Base-by-base conservation (phyloP, 805 yeast species). In the Wickerhamiella hasegawae region DNA sequence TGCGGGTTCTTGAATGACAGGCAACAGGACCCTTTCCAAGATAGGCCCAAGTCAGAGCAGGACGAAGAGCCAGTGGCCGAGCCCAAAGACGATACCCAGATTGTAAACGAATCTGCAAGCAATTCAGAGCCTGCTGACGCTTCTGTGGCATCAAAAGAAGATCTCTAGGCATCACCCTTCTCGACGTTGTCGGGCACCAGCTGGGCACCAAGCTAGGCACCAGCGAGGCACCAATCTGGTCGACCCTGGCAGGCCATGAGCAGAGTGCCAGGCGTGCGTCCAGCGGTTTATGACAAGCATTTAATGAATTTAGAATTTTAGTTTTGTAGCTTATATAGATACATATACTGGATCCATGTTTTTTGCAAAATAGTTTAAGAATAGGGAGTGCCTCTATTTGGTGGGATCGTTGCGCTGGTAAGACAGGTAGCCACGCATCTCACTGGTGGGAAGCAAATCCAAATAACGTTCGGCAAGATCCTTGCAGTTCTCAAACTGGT, bases 321-420 rank as follows among this genome's bases (percentile, higher is more conserved):
- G n/a, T n/a, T n/a, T n/a, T n/a, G n/a, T n/a, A n/a, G n/a, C n/a
- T n/a, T n/a, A n/a, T n/a, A n/a, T n/a, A n/a, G n/a, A n/a, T n/a
- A n/a, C n/a, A n/a, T n/a, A n/a, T n/a, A n/a, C n/a, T n/a, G n/a
- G n/a, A n/a, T n/a, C n/a, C n/a, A n/a, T n/a, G n/a, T n/a, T n/a
- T n/a, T n/a, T n/a, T n/a, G n/a, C n/a, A n/a, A n/a, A n/a, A n/a
- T n/a, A n/a, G n/a, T n/a, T n/a, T n/a, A n/a, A n/a, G n/a, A n/a
- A n/a, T n/a, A n/a, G n/a, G n/a, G n/a, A n/a, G n/a, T n/a, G n/a
- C n/a, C n/a, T n/a, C n/a, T 61, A 77, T 61, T 79, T 77, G 25
- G 80, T 64, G 31, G 87, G 90, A 53, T 80, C 93, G 59, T 80
- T 80, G 68, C 81, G 76, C 62, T 81, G 92, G 62, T 80, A 79